Conservation (phyloP, 768 basidiomycete genomes). For the Boletus rubroflammeus region DNA sequence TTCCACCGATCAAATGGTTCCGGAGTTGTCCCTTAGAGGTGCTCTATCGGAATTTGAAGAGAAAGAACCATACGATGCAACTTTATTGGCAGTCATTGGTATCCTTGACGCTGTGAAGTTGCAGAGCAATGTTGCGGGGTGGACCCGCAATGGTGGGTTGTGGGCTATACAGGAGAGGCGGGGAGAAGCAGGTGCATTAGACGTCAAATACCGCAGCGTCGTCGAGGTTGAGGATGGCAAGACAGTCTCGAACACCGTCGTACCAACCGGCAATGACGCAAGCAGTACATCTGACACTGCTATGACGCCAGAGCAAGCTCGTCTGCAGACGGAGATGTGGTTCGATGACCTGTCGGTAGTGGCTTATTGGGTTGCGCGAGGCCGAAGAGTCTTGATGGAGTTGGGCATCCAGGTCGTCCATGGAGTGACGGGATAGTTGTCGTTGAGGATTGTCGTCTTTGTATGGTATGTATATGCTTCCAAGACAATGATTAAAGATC, state of each 20-base stretch:
- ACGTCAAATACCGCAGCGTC: not conserved
- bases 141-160: slow-evolving; percentile 60
- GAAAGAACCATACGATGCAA: slow-evolving; percentile 43
- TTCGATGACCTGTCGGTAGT: slow-evolving; percentile 45
- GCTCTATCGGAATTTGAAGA: not conserved
- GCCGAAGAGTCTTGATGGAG: slow-evolving; percentile 45
- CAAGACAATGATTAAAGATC: not conserved
- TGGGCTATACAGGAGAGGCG: slow-evolving; percentile 12
- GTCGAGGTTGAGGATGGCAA: not conserved
- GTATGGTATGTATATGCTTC: no score
- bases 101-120: slow-evolving; percentile 55
- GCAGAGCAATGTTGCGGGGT: slow-evolving; percentile 63
- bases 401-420: slow-evolving; percentile 45
- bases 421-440: slow-evolving; percentile 37
- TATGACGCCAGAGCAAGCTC: slow-evolving; percentile 3
- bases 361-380: slow-evolving; percentile 49
- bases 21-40: not conserved
- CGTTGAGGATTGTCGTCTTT: no score
- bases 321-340: slow-evolving; percentile 39
- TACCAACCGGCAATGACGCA: slow-evolving; percentile 15
- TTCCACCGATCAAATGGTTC: not conserved
- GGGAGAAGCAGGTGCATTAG: not conserved
- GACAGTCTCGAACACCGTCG: not conserved
- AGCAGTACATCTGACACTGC: slow-evolving; percentile 9
- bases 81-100: slow-evolving; percentile 60